Evolutionary conservation across 1,284 basidiomycete genomes (phyloP).

Genomic region (Ustilago vetiveriae): DNA sequence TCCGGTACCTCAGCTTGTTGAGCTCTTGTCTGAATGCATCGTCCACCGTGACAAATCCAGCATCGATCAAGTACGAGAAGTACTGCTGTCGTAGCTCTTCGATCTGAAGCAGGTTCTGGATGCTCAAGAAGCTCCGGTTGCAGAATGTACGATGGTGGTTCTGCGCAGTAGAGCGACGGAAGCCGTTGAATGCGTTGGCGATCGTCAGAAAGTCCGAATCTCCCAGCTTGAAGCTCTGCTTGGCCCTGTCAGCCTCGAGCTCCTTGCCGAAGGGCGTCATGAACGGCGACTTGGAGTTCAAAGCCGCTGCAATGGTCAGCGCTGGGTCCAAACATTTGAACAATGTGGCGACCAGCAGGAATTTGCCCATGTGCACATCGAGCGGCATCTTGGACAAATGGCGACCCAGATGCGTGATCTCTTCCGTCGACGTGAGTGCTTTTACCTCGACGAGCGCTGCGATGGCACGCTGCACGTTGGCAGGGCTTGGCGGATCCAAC

Average conservation of each 20-base stretch:
- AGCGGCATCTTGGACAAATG: constrained; percentile 91
- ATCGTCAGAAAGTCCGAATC: constrained; percentile 97
- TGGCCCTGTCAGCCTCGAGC: constrained; percentile 85
- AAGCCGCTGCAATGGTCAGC: constrained; percentile 87
- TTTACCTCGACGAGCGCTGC: constrained; percentile 90
- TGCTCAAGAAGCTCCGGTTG: constrained; percentile 82
- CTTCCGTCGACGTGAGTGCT: constrained; percentile 84
- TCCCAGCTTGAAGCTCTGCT: constrained; percentile 80
- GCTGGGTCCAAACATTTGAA: constrained; percentile 94
- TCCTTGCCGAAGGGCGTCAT: constrained; percentile 84
- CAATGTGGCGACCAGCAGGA: constrained; percentile 84
- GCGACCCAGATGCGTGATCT: constrained; percentile 93
- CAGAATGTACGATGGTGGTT: constrained; percentile 74
- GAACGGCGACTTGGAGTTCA: constrained; percentile 94
- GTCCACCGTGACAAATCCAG: constrained; percentile 81
- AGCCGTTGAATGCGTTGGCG: constrained; percentile 87
- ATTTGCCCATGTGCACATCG: constrained; percentile 96
- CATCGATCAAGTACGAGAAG: constrained; percentile 81
- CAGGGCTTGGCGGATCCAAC: constrained; percentile 84
- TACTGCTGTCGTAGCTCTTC: constrained; percentile 96
- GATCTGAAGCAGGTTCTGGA: constrained; percentile 91
- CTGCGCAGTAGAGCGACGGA: constrained; percentile 82
- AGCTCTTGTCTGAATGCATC: constrained; percentile 77
- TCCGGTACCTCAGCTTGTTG: constrained; percentile 70
- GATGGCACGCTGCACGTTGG: constrained; percentile 92